Base-by-base conservation (phyloP, 2,329 filamentous ascomycete genomes). In the Geoglossum cookeanum region DNA sequence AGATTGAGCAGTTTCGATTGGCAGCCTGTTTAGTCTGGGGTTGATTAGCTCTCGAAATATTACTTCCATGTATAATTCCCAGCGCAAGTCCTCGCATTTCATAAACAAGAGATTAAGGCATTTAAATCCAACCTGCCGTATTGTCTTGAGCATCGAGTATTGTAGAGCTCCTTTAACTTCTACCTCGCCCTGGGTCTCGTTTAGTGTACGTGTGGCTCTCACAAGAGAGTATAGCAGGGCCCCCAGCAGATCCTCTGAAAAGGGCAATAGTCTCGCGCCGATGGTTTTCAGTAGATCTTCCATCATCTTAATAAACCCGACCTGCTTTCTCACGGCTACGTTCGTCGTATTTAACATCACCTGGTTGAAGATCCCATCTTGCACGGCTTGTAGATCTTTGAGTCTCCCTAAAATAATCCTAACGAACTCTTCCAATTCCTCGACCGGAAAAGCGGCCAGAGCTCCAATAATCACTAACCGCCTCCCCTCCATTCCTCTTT, bases 301-400 rank as follows among this genome's bases (percentile, higher is more conserved):
- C 55, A 92, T 76, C 87, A 97, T 92, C 66, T 94, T 94, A 55
- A 95, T 72, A 66, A 96, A 81, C 73, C 94, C 92, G 59, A 92
- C 78, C 68, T 96, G 91, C 68, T 90, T 92, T 64, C 90, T 80
- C 9, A 78, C 71, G 15, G 79, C 77, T 30, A 90, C 70, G 11
- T 84, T 60, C 49, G 86, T 78, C 32, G 75, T 70, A 0, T 74
- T 68, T 54, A 89, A 78, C 0, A 75, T 66, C 57, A 76, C 72
- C 55, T 78, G 73, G 2, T 77, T 70, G 5, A 80, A 64, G 4
- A 70, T 63, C 0, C 71, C 66, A 9, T 76, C 70, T 55, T 78
- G 73, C 17, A 85, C 64, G 8, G 91, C 69, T 1, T 73, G 74
- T 13, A 88, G 69, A 47, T 76, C 73, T 42, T 75, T 78, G 17